Base-by-base conservation (phyloP, 1,139 yeast genomes). In the Chernovozyma aurita region DNA sequence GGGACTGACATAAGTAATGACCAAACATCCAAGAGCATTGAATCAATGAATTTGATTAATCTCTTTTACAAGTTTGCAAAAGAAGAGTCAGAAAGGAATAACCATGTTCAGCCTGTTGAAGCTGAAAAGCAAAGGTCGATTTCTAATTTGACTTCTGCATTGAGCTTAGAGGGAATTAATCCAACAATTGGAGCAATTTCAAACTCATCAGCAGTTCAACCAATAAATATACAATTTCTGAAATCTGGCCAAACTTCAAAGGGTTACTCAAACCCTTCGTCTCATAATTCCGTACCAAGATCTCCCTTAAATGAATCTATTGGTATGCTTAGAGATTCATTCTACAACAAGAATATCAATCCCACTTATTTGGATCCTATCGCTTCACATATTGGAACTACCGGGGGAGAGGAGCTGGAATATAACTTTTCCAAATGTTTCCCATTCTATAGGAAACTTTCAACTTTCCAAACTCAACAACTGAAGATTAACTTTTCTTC, bases 371-470 rank as follows among this genome's bases (percentile, higher is more conserved):
- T 12, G 8, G 12, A 7, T 7, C 28, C 28, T 13, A 13, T 7
- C 6, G 9, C 12, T 26, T 15, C 13, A 28, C 12, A 28, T 18
- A 4, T 28, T 8, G 20, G 12, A 11, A 7, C 13, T 33, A 52
- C 51, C 21, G 49, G 62, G 22, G 62, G 59, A 41, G 73, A 71
- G 44, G 63, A 63, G 32, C 73, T 75, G 42, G 95, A 85, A 53
- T 68, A 75, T 44, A 70, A 80, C 40, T 86, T 80, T 57, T 78
- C 81, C 14, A 82, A 80, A 49, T 85, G 94, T 48, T 88, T 86
- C 60, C 97, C 97, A 1, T 76, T 80, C 40, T 85, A 84, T 54
- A 66, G 95, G 39, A 81, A 82, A 50, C 68, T 79, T 35, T 69
- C 75, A 28, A 78, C 80, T 27, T 81, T 73, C 53, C 71, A 74